Conservation (phyloP, 345 rosid species). For the Gossypium turneri region DNA sequence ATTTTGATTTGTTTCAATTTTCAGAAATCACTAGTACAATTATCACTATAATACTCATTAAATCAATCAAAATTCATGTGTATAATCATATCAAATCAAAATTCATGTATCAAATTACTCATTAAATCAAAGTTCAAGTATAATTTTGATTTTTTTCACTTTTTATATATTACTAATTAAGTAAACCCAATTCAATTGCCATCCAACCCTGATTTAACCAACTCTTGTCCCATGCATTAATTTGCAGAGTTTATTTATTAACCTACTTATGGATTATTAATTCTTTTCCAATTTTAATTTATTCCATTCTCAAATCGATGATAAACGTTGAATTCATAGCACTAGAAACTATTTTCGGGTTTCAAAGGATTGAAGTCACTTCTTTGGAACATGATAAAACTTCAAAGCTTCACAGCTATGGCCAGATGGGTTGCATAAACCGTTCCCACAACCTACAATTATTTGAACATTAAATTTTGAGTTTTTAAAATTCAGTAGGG, state of each 20-base stretch:
- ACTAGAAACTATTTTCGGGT: neutral
- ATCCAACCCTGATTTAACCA: no score
- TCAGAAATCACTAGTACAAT: no score
- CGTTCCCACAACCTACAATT: neutral
- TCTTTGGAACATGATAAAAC: neutral
- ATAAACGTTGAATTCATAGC: neutral
- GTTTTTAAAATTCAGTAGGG: neutral
- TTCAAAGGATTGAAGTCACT: neutral
- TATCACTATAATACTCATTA: no score
- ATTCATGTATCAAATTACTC: no score
- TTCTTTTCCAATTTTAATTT: neutral
- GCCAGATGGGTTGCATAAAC: neutral
- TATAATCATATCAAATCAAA: no score
- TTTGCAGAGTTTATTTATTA: neutral
- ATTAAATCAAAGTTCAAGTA: no score
- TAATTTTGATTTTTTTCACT: no score
- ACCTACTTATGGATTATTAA: neutral
- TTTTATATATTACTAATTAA: no score
- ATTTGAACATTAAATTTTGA: neutral
- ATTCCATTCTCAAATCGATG: neutral
- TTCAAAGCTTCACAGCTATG: neutral
- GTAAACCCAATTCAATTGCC: no score
- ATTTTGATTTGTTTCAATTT: no score
- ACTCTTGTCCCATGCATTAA: neutral
- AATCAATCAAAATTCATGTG: no score